Percentiles rank a stretch among this genome's conserved stretches.
These are phyloP conservation scores for Rhizoclosmatium globosum DNA, from an alignment of 192 early-diverging fungal species.

Conservation along the genomic window DNA sequence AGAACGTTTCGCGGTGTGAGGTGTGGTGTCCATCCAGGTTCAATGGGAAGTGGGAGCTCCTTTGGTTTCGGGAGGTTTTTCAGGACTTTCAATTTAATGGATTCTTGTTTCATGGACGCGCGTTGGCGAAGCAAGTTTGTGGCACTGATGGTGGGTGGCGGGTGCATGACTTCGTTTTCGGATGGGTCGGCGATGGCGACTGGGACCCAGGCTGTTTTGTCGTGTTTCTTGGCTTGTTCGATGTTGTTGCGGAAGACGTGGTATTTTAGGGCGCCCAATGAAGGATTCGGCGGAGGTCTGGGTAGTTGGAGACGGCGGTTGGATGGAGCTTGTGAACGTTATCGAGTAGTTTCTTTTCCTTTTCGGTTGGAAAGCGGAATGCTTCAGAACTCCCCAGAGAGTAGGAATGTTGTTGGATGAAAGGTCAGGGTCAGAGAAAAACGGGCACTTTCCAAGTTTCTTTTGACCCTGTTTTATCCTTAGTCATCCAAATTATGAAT, in stretches of 20 bases:
- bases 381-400: constrained; percentile 2
- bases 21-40: background rate
- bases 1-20: background rate
- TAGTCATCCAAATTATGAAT: background rate
- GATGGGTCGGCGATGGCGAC: background rate
- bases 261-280: constrained; percentile 24
- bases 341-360: constrained; percentile 14
- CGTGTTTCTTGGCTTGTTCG: background rate
- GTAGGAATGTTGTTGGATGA: background rate
- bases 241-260: background rate
- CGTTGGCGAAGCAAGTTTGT: background rate
- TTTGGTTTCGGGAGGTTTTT: too few species aligned
- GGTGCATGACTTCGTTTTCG: background rate
- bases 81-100: too few species aligned
- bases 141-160: background rate
- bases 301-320: constrained; percentile 8
- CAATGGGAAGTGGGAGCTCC: too few species aligned
- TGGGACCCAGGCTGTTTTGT: constrained; percentile 7
- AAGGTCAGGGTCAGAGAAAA: constrained; percentile 24
- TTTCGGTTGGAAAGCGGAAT: constrained; percentile 25
- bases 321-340: constrained; percentile 18
- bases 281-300: constrained; percentile 17
- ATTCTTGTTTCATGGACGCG: background rate
- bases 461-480: constrained; percentile 4
- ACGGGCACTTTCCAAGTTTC: constrained; percentile 24